Conservation (phyloP, 1,284 basidiomycete genomes). For the Austroboletus novae-zelandiae region DNA sequence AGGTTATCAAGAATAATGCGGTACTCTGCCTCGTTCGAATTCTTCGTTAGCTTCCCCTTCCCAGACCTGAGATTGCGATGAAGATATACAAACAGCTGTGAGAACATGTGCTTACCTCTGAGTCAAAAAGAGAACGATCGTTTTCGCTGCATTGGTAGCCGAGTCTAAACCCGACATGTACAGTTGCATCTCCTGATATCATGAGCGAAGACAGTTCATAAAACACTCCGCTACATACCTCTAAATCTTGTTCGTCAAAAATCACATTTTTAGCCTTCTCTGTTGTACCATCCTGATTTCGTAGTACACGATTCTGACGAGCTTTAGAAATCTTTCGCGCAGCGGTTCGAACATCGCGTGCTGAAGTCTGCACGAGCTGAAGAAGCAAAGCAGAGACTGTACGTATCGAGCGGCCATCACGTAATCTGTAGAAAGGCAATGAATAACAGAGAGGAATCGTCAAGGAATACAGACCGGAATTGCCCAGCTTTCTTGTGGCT, state of each 20-base stretch:
- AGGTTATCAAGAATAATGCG: slow-evolving; percentile 88
- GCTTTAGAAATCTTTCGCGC: slow-evolving; percentile 59
- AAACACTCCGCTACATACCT: slow-evolving; percentile 39
- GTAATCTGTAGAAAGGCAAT: slow-evolving; percentile 45
- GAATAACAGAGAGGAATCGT: not conserved
- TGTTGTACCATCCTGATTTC: slow-evolving; percentile 54
- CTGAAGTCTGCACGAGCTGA: slow-evolving; percentile 94
- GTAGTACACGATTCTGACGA: slow-evolving; percentile 60
- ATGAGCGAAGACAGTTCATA: slow-evolving; percentile 7
- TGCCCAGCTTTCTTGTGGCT: slow-evolving; percentile 84
- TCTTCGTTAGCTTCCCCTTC: slow-evolving; percentile 82
- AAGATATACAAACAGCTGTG: not conserved
- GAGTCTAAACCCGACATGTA: slow-evolving; percentile 71
- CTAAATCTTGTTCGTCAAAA: slow-evolving; percentile 63
- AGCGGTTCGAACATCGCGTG: slow-evolving; percentile 71
- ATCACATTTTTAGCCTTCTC: slow-evolving; percentile 49
- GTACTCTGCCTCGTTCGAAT: slow-evolving; percentile 88
- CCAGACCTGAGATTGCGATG: slow-evolving; percentile 52
- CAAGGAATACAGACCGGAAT: slow-evolving; percentile 59
- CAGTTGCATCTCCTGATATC: slow-evolving; percentile 57
- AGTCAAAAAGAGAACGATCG: slow-evolving; percentile 82
- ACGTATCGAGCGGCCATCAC: slow-evolving; percentile 83
- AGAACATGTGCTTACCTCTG: slow-evolving; percentile 51
- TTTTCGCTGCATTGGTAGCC: slow-evolving; percentile 79
- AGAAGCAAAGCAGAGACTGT: slow-evolving; percentile 90